A percentile compares a stretch with the other conserved stretches of the same genome.
Evolutionary conservation across 768 basidiomycete genomes (phyloP).

Genomic region (Kwoniella newhampshirensis): DNA sequence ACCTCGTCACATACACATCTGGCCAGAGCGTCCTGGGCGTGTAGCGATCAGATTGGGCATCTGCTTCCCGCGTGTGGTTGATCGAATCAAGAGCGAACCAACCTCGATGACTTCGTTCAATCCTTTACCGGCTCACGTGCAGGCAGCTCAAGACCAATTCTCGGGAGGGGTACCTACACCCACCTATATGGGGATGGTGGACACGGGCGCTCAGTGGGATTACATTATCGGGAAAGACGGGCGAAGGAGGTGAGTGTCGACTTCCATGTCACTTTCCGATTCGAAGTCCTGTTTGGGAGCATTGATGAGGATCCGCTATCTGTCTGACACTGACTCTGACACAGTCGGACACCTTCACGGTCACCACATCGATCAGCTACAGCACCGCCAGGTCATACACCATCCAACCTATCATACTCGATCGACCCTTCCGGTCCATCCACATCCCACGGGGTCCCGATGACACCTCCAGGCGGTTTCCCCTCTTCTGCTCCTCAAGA

Average conservation of each 20-base stretch:
- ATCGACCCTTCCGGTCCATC: conserved; percentile 1
- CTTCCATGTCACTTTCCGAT: neutral
- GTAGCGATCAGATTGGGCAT: too few species aligned
- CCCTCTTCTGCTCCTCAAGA: conserved; percentile 29
- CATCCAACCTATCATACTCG: conserved; percentile 17
- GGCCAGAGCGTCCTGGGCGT: neutral
- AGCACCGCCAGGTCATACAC: conserved; percentile 20
- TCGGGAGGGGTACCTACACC: conserved; percentile 32
- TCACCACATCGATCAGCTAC: conserved; percentile 32
- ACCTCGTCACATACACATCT: neutral
- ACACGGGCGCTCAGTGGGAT: conserved; percentile 51
- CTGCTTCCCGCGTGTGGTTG: neutral
- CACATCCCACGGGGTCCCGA: conserved; percentile 7
- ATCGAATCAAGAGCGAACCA: neutral
- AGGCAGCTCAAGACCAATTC: conserved; percentile 38
- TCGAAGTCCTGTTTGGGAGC: neutral
- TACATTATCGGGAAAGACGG: conserved; percentile 40
- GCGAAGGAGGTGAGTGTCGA: conserved; percentile 38
- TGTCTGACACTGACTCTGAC: neutral
- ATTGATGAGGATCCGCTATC: neutral
- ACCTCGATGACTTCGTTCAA: conserved; percentile 41
- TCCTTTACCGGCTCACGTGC: conserved; percentile 39
- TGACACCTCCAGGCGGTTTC: conserved; percentile 11
- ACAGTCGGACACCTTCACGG: conserved; percentile 34
- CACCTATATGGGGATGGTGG: conserved; percentile 46